Evolutionary conservation across 768 basidiomycete genomes (phyloP).

Genomic region (Boletus vinaceobasis): DNA sequence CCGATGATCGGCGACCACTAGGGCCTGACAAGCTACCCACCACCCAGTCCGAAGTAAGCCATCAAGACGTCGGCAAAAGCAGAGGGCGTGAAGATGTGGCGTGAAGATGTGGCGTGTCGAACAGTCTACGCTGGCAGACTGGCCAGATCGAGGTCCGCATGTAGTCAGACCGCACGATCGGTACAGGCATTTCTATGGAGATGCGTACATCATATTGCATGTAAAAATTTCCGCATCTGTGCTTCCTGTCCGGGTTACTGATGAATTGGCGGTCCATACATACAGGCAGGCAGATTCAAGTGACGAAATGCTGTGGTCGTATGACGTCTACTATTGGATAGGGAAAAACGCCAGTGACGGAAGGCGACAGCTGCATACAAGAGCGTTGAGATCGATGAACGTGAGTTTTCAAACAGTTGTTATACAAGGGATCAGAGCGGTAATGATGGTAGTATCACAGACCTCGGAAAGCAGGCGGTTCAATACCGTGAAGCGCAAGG

Average conservation of each 20-base stretch:
- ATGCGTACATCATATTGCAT: constrained; percentile 63
- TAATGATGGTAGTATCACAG: neutral
- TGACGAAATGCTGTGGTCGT: constrained; percentile 38
- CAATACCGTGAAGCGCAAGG: constrained; percentile 63
- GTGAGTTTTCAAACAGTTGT: neutral
- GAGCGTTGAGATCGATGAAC: constrained; percentile 64
- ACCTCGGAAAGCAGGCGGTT: constrained; percentile 49
- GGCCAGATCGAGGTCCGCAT: constrained; percentile 6
- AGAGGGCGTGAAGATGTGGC: constrained; percentile 53
- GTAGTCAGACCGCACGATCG: constrained; percentile 27
- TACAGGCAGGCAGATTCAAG: constrained; percentile 47
- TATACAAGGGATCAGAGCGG: neutral
- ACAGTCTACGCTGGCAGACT: constrained; percentile 45
- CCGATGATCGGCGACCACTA: neutral
- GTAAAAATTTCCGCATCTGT: constrained; percentile 32
- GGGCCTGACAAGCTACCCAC: neutral
- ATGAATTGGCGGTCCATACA: constrained; percentile 15
- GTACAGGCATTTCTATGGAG: constrained; percentile 58
- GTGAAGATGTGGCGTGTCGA: constrained; percentile 61
- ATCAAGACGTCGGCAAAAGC: constrained; percentile 42
- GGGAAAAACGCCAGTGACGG: too few species aligned
- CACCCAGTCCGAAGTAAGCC: constrained; percentile 43
- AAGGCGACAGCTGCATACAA: constrained; percentile 64
- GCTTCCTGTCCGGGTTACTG: neutral
- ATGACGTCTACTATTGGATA: constrained; percentile 66